Evolutionary conservation across 2,329 filamentous ascomycete genomes (phyloP).

Genomic region (Aspergillus costaricaensis): DNA sequence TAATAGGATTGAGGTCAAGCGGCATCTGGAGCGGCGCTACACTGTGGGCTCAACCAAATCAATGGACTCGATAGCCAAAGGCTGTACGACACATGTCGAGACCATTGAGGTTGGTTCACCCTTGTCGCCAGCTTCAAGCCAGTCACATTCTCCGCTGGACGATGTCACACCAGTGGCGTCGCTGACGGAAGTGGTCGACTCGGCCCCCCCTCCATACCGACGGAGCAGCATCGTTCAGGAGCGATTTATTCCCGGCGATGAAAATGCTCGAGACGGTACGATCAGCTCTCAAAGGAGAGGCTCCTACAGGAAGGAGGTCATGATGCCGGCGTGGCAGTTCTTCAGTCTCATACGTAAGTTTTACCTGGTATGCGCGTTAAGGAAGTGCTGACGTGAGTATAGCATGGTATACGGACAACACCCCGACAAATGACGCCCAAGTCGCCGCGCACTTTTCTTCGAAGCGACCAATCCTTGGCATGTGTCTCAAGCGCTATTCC

Average conservation of each 20-base stretch:
- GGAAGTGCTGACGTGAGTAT: slow-evolving; percentile 36
- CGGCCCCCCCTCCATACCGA: slow-evolving; percentile 30
- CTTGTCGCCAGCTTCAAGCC: slow-evolving; percentile 37
- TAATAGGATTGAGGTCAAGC: slow-evolving; percentile 82
- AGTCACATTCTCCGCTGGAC: slow-evolving; percentile 25
- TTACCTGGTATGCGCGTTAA: background rate
- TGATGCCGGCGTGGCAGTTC: slow-evolving; percentile 97
- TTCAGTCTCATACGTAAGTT: slow-evolving; percentile 84
- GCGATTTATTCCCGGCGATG: slow-evolving; percentile 50
- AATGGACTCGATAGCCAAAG: slow-evolving; percentile 40
- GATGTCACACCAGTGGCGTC: slow-evolving; percentile 29
- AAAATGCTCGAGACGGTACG: slow-evolving; percentile 34
- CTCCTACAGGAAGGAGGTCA: slow-evolving; percentile 72
- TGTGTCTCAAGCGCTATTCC: slow-evolving; percentile 88
- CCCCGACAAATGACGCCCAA: slow-evolving; percentile 68
- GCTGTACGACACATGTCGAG: slow-evolving; percentile 44
- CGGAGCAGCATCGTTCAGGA: slow-evolving; percentile 47
- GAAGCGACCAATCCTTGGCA: slow-evolving; percentile 80
- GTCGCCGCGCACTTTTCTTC: slow-evolving; percentile 86
- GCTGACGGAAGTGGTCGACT: slow-evolving; percentile 27
- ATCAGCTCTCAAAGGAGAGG: slow-evolving; percentile 37
- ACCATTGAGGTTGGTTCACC: slow-evolving; percentile 44
- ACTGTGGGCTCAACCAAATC: slow-evolving; percentile 53
- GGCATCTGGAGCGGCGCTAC: slow-evolving; percentile 66
- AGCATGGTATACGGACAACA: slow-evolving; percentile 83